Evolutionary conservation across 2,329 filamentous ascomycete species (phyloP).

Genomic region (Stemphylium lycopersici): DNA sequence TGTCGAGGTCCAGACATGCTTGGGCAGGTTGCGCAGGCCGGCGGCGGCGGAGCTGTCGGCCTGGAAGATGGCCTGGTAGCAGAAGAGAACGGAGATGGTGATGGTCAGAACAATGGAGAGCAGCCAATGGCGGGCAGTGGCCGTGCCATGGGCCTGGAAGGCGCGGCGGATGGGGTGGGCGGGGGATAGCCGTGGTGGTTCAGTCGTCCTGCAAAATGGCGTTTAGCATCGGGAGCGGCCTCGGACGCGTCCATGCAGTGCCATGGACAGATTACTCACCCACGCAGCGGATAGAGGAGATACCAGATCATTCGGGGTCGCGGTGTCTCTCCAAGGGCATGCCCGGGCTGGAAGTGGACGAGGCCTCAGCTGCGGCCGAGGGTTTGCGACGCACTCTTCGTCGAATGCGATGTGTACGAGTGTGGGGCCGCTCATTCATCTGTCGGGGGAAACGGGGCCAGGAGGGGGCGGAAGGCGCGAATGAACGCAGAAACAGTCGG

Average conservation of each 20-base stretch:
- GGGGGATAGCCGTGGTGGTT: conserved; percentile 69
- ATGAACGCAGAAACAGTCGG: neutral
- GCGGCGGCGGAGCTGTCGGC: conserved; percentile 75
- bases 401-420: conserved; percentile 25
- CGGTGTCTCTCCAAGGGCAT: conserved; percentile 32
- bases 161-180: conserved; percentile 69
- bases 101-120: conserved; percentile 77
- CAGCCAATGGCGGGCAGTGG: conserved; percentile 75
- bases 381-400: conserved; percentile 36
- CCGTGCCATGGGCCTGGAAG: conserved; percentile 73
- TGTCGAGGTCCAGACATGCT: conserved; percentile 82
- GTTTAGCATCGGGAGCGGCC: conserved; percentile 19
- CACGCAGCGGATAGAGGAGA: conserved; percentile 76
- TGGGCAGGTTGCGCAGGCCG: conserved; percentile 73
- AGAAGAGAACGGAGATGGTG: conserved; percentile 70
- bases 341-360: conserved; percentile 17
- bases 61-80: conserved; percentile 77
- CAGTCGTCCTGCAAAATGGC: conserved; percentile 66
- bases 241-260: conserved; percentile 1
- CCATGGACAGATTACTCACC: conserved; percentile 57
- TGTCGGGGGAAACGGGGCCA: conserved; percentile 20
- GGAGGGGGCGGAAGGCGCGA: neutral
- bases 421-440: conserved; percentile 37
- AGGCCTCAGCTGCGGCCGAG: conserved; percentile 25
- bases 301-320: conserved; percentile 71